Evolutionary conservation across 805 yeast species (phyloP), one percentile per base, ranked within the genome.

Genomic region (Metschnikowia rubicola): DNA sequence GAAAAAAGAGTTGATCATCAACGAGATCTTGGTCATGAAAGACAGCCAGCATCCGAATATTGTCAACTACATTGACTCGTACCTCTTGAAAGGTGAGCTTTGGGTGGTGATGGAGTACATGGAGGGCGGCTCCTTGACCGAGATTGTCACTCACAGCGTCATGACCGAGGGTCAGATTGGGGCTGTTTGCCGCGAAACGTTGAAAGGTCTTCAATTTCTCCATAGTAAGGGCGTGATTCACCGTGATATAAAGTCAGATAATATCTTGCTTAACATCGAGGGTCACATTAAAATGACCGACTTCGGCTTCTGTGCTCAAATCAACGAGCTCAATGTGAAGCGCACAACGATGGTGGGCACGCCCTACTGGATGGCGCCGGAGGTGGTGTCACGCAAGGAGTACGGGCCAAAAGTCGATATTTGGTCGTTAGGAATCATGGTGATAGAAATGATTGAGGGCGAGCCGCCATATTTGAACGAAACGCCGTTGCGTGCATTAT

Each of bases 361-460:
- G 0, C 99, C 99, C 11, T 94, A 94, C 65, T 94, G 99, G 99
- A 94, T 94, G 99, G 99, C 99, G 0, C 99, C 99, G 1, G 99
- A 94, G 66, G 97, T 94, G 44, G 97, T 94, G 28, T 82, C 91
- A 15, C 81, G 95, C 57, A 91, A 90, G 65, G 97, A 91, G 62
- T 94, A 94, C 63, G 99, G 96, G 32, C 94, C 96, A 40, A 91
- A 94, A 64, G 96, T 94, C 37, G 99, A 94, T 68, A 84, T 94
- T 41, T 94, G 99, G 99, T 89, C 97, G 8, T 71, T 94, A 52
- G 99, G 99, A 55, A 94, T 94, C 55, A 94, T 94, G 98, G 84
- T 88, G 17, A 94, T 94, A 60, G 99, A 94, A 69, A 92, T 94
- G 98, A 88, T 94, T 56, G 99, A 94, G 68, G 97, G 97, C 26